phyloP scores from a whole-genome alignment of 805 yeast species.

The Saccharomycopsis selenospora region DNA sequence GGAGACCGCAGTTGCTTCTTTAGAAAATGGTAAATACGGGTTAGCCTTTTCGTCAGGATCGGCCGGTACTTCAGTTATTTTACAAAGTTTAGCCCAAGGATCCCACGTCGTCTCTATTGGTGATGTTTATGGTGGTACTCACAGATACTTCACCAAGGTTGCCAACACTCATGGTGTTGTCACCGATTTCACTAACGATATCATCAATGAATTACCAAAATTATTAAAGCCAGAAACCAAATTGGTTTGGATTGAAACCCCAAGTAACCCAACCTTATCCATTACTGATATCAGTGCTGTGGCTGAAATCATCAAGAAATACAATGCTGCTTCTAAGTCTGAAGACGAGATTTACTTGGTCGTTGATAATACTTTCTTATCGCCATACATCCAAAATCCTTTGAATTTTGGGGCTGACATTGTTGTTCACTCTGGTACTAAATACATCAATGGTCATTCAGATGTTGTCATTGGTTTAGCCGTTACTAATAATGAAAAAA shows the following conservation, averaged over 20 bases:
- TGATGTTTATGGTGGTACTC: constrained; percentile 90
- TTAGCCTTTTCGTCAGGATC: constrained; percentile 82
- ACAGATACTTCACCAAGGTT: constrained; percentile 81
- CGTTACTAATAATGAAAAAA: constrained; percentile 54
- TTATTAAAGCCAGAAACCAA: constrained; percentile 56
- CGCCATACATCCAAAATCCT: constrained; percentile 85
- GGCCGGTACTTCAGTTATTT: constrained; percentile 70
- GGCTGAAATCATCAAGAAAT: constrained; percentile 41
- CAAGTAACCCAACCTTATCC: constrained; percentile 80
- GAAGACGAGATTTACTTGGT: constrained; percentile 53
- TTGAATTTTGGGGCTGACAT: constrained; percentile 77
- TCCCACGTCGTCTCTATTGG: constrained; percentile 73
- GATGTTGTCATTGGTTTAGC: constrained; percentile 85
- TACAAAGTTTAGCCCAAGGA: constrained; percentile 66
- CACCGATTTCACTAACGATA: constrained; percentile 58
- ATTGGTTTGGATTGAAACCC: constrained; percentile 83
- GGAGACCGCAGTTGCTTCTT: constrained; percentile 70
- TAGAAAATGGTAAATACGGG: constrained; percentile 70
- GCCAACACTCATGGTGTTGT: constrained; percentile 73
- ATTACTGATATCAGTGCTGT: constrained; percentile 69
- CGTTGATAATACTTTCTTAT: constrained; percentile 83
- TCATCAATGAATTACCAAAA: constrained; percentile 49
- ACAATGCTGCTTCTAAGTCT: constrained; percentile 33
- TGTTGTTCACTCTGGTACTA: constrained; percentile 84
- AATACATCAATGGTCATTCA: constrained; percentile 87